Evolutionary conservation across 257 asterid species (phyloP), one percentile per base, ranked within the genome.

Genomic region (Nicotiana otophora): DNA sequence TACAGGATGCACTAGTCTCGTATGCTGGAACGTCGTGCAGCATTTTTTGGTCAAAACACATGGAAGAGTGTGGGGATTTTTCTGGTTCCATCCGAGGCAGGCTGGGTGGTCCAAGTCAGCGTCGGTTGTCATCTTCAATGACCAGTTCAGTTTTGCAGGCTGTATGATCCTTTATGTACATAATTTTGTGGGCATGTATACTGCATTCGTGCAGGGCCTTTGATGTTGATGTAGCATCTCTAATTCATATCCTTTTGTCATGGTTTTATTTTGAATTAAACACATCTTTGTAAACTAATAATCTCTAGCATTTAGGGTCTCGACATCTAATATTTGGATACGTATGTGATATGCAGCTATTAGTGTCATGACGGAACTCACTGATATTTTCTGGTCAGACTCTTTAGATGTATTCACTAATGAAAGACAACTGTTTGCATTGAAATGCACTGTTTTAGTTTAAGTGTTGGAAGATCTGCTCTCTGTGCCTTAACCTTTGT

Each of bases 31-130:
- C 82, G 83, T 89, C 98, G 53, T 86, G 91, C 83, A 90, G 93
- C 81, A 89, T 92, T 77, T 92, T 94, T 80, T 87, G 93, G 93
- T 87, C 89, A 36, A 78, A 83, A 82, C 85, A 85, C 84, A 84
- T 77, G 83, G 86, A 86, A 54, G 91, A 85, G 75, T 90, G 87
- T 78, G 81, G 82, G 80, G 61, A 76, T 78, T 91, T 92, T 83
- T 93, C 99, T 77, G 92, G 94, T 82, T 87, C 97, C 85, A 84
- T 95, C 54, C 87, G 78, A 82, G 99, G 99, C 87, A 91, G 90
- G 90, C 91, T 95, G 67, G 99, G 99, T 42, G 99, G 99, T 31
- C 97, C 97, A 78, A 95, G 99, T 84, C 97, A 88, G 84, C 94
- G 98, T 46, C 92, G 98, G 84, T 84, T 95, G 87, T 68, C 97